These are phyloP conservation scores for Calonectria pseudoreteaudii DNA, from an alignment of 2,329 filamentous ascomycete genomes.

Conservation along the genomic window DNA sequence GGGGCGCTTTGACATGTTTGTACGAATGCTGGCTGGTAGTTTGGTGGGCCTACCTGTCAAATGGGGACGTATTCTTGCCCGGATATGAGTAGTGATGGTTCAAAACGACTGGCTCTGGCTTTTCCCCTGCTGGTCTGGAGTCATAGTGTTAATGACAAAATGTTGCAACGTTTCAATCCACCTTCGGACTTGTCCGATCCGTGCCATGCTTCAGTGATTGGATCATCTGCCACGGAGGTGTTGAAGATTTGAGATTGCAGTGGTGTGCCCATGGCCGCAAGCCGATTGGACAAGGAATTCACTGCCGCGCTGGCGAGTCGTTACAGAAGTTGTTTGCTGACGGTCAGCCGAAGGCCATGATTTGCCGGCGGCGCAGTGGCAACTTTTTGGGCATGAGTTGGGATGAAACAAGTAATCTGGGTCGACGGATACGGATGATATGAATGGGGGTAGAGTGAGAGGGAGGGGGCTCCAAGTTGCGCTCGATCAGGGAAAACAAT, in stretches of 20 bases:
- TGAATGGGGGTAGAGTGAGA: too few species aligned
- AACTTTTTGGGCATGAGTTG: constrained; percentile 6
- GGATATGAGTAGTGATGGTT: constrained; percentile 33
- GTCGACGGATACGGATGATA: constrained; percentile 1
- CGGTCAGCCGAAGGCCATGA: constrained; percentile 6
- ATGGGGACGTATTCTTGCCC: constrained; percentile 23
- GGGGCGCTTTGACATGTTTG: constrained; percentile 35
- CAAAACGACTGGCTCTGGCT: constrained; percentile 30
- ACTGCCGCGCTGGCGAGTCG: constrained; percentile 24
- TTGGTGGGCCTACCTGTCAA: constrained; percentile 17
- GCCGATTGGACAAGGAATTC: constrained; percentile 13
- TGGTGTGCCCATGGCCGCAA: background rate
- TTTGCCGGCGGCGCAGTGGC: constrained; percentile 14
- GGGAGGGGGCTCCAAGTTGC: background rate
- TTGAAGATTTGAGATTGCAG: background rate
- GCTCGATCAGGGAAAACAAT: background rate
- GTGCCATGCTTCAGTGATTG: background rate
- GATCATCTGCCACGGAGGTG: background rate
- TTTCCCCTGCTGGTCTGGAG: constrained; percentile 23
- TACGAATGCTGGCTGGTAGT: constrained; percentile 34
- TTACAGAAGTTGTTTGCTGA: constrained; percentile 21
- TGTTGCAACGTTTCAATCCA: constrained; percentile 30
- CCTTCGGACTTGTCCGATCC: background rate
- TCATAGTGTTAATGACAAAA: constrained; percentile 36
- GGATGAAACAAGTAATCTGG: constrained; percentile 12